Evolutionary conservation across 129 eudicot species (phyloP), one percentile per base, ranked within the genome.

Genomic region (Erigeron canadensis): DNA sequence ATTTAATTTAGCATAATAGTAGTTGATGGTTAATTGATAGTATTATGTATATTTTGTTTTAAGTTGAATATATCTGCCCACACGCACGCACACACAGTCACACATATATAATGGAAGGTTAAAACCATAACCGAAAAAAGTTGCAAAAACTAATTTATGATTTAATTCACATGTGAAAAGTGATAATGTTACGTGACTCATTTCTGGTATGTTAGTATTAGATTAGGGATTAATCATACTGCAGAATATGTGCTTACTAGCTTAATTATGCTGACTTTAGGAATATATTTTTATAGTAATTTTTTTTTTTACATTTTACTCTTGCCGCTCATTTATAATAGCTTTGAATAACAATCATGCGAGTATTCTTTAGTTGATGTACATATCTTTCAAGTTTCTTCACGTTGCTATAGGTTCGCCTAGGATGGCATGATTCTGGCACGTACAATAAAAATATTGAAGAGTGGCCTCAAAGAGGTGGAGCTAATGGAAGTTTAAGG

Each of bases 401-500:
- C 28, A 63, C 51, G 21, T 66, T 57, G 45, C 61, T 10, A 65
- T 73, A 93, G 99, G 97, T 89, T 66, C 96, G 99, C 59, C 67
- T 94, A 53, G 99, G 99, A 46, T 94, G 99, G 99, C 99, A 94
- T 82, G 99, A 94, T 83, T 93, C 99, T 72, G 99, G 99, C 56
- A 94, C 99, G 37, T 87, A 90, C 78, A 82, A 94, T 81, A 94
- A 87, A 82, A 81, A 87, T 69, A 94, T 94, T 53, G 84, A 82
- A 76, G 99, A 94, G 55, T 94, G 99, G 99, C 99, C 99, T 48
- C 83, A 82, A 72, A 84, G 96, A 73, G 99, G 99, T 69, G 99
- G 99, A 65, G 99, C 96, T 71, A 94, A 94, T 86, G 99, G 97
- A 77, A 94, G 99, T 67, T 71, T 94, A 62, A 86, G 93, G 80